phyloP scores from a whole-genome alignment of 2,329 filamentous ascomycete genomes.

The Neofusicoccum sp. region DNA sequence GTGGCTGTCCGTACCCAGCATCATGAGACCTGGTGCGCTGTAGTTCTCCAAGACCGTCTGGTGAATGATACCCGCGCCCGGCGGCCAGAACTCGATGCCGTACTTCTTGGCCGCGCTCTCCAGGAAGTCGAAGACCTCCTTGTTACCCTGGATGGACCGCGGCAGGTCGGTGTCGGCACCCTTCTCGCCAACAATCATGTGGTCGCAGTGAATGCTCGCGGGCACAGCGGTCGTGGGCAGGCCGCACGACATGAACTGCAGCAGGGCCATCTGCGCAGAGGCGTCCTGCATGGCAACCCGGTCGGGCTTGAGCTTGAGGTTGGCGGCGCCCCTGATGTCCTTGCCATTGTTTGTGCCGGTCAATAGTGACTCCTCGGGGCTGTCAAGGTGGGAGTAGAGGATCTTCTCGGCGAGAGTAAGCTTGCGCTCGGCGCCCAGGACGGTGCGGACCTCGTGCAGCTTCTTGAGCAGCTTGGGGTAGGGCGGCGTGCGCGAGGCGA shows the following conservation, averaged over 20 bases:
- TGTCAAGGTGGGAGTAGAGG: conserved; percentile 91
- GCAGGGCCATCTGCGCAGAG: conserved; percentile 94
- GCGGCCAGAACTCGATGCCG: conserved; percentile 48
- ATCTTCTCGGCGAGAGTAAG: conserved; percentile 98
- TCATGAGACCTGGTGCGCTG: conserved; percentile 94
- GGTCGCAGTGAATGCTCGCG: conserved; percentile 97
- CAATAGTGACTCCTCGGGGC: conserved; percentile 84
- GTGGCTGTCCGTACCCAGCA: conserved; percentile 97
- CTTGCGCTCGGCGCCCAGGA: conserved; percentile 64
- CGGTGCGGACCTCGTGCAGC: conserved; percentile 72
- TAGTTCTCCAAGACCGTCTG: conserved; percentile 99
- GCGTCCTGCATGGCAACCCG: conserved; percentile 99
- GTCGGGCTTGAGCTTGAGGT: conserved; percentile 95
- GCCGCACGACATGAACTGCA: conserved; percentile 98
- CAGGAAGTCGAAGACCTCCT: conserved; percentile 96
- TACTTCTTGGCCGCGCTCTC: conserved; percentile 72
- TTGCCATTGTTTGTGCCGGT: conserved; percentile 80
- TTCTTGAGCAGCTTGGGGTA: conserved; percentile 81
- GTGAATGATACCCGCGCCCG: conserved; percentile 62
- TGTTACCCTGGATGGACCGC: conserved; percentile 85
- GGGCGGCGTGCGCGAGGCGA: conserved; percentile 67
- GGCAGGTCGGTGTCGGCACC: conserved; percentile 85
- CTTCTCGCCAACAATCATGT: conserved; percentile 94
- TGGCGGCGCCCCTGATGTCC: conserved; percentile 82
- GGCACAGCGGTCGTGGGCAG: conserved; percentile 88